Conservation (phyloP, 129 eudicot genomes). For the Flaveria bidentis region DNA sequence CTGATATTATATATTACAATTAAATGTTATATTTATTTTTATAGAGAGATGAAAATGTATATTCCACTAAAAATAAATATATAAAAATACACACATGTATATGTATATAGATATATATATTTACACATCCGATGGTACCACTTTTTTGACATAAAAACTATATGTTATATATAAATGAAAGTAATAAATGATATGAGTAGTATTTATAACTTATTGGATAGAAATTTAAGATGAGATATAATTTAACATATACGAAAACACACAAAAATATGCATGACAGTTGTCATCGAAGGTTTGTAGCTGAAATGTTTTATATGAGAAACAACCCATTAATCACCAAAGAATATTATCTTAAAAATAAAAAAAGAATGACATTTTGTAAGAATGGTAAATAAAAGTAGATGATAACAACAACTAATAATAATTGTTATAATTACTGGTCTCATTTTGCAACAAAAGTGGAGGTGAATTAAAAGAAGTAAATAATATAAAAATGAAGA, state of each 20-base stretch:
- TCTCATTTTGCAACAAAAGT: too few species aligned
- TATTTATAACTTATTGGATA: neutral
- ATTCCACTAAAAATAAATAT: too few species aligned
- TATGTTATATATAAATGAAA: neutral
- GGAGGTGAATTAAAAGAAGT: too few species aligned
- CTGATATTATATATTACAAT: constrained; percentile 25
- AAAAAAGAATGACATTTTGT: neutral
- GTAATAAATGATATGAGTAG: neutral
- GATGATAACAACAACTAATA: too few species aligned
- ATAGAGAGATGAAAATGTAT: too few species aligned
- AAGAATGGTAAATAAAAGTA: too few species aligned
- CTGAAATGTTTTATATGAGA: neutral
- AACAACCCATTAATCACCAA: neutral
- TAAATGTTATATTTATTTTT: too few species aligned
- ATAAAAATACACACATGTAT: neutral
- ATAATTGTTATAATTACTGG: too few species aligned
- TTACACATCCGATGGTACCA: neutral
- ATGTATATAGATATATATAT: neutral
- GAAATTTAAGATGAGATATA: neutral
- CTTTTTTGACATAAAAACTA: neutral
- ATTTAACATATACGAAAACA: neutral
- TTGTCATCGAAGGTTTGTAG: constrained; percentile 22
- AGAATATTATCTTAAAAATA: neutral
- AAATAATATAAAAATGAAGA: too few species aligned
- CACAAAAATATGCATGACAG: constrained; percentile 33